Evolutionary conservation across 345 rosid genomes (phyloP), one percentile per base, ranked within the genome.

Genomic region (Citropsis articulata): DNA sequence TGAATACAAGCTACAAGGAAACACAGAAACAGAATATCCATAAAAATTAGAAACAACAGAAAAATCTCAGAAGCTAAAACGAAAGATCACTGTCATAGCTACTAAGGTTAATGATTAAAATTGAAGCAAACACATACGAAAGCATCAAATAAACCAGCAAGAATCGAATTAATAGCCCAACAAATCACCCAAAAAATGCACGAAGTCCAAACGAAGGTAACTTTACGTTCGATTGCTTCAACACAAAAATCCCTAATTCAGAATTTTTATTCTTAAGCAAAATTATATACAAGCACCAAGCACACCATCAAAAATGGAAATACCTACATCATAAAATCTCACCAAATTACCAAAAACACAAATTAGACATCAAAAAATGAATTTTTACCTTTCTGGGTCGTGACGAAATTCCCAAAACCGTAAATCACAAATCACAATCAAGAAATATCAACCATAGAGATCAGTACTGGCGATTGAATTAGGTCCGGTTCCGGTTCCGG

Each of bases 371-470:
- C 57, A 10, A 63, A 66, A 66, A n/a, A 31, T 1, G 2, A 12
- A 33, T 33, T 19, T 50, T 76, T 56, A 55, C 73, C 79, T 76
- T 55, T 38, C n/a, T 48, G 30, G 70, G 71, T 48, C 16, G 62
- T 24, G 22, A 6, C 63, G 6, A 68, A 53, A 66, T 25, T 10
- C 33, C 12, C 27, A 6, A 40, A 42, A 4, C 28, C 28, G 40
- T 63, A 16, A 55, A 73, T 36, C 67, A 42, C 27, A 64, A 45
- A 45, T 45, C 16, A 45, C 18, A 45, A 3, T 19, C 25, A 35
- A 72, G 27, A 33, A 33, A 57, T 57, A 72, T 72, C 66, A 27
- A 74, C 42, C 57, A 48, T 12, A 9, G 65, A 10, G 19, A 63
- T 22, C 45, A 30, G 65, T 31, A 14, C n/a, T 56, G 50, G 50